Base-by-base conservation (phyloP, 495 filamentous ascomycete species). In the Recurvomyces mirabilis region DNA sequence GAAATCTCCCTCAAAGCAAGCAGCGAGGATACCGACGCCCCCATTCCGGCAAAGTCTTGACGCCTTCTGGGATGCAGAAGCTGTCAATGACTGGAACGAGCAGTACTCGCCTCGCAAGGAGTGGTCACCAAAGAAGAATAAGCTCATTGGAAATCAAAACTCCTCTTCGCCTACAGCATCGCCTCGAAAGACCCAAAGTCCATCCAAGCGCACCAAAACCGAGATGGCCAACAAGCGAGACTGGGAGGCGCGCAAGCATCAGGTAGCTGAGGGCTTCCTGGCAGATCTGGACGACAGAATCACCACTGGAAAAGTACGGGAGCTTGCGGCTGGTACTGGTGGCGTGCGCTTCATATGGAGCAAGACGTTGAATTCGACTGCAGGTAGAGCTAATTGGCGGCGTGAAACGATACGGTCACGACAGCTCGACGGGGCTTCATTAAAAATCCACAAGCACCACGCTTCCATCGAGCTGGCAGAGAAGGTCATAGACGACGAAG, bases 401-500 rank as follows among this genome's bases (percentile, higher is more conserved):
- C 70, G 72, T 17, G 79, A 81, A 55, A 70, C 65, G 17, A 56
- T 74, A 4, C 66, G 60, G 42, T 57, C 58, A 13, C 49, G 50
- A 25, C 47, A 52, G 9, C 31, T 33, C 11, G 54, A 55, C 45
- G 57, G 58, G n/a, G 53, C 55, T 17, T 35, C 26, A n/a, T 32
- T 31, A 21, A 34, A 24, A 13, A 41, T 42, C 12, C 50, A 67
- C 45, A 67, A 69, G 23, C 84, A 94, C 57, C 59, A 79, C 52
- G 85, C 84, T 5, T 73, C 63, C 10, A 95, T 98, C 57, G 88
- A 96, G 52, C 74, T 98, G 3, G 82, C 89, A 0, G 76, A 82
- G 41, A 88, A 87, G 46, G 81, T 98, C 36, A 83, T 96, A 41
- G 71, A 80, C 59, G 74, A 79, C 58, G 49, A 56, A 24, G 68